Percentiles rank a stretch among this genome's conserved stretches.
These are phyloP conservation scores for Ophiosphaerella herpotricha DNA, from an alignment of 2,329 filamentous ascomycete genomes.

Conservation along the genomic window DNA sequence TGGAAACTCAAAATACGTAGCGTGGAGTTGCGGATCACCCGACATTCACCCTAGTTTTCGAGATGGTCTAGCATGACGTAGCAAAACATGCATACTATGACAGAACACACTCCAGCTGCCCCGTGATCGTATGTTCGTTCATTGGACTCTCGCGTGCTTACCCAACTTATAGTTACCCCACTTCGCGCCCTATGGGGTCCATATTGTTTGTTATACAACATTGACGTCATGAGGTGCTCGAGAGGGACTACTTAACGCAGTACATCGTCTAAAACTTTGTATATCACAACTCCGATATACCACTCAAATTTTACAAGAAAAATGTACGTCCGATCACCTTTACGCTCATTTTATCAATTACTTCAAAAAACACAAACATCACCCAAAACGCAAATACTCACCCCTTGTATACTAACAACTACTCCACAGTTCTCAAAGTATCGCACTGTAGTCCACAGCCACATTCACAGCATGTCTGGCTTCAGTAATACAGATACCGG, in stretches of 20 bases:
- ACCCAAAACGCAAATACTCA: slow-evolving; percentile 10
- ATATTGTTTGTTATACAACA: slow-evolving; percentile 1
- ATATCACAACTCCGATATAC: slow-evolving; percentile 6
- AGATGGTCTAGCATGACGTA: not conserved
- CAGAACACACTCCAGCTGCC: not conserved
- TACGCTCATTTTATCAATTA: slow-evolving; percentile 3
- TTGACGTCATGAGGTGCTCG: slow-evolving; percentile 21
- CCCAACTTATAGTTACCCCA: slow-evolving; percentile 1
- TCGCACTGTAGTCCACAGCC: slow-evolving; percentile 11
- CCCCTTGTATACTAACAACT: slow-evolving; percentile 24
- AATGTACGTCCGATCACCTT: slow-evolving; percentile 18
- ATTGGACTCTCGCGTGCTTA: no score
- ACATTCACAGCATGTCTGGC: slow-evolving; percentile 34
- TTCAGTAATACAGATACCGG: slow-evolving; percentile 49
- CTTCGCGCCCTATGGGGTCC: slow-evolving; percentile 1
- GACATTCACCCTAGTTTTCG: slow-evolving; percentile 8
- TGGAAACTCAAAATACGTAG: slow-evolving; percentile 23
- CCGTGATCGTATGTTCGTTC: no score
- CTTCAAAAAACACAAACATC: slow-evolving; percentile 7
- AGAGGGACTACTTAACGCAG: slow-evolving; percentile 13
- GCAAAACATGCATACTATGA: not conserved
- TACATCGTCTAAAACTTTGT: slow-evolving; percentile 8
- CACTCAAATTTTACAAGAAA: not conserved
- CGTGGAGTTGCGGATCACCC: slow-evolving; percentile 22
- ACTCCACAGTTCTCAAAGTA: slow-evolving; percentile 19